phyloP scores from a whole-genome alignment of 164 flowering plant genomes.

The Platanus orientalis region DNA sequence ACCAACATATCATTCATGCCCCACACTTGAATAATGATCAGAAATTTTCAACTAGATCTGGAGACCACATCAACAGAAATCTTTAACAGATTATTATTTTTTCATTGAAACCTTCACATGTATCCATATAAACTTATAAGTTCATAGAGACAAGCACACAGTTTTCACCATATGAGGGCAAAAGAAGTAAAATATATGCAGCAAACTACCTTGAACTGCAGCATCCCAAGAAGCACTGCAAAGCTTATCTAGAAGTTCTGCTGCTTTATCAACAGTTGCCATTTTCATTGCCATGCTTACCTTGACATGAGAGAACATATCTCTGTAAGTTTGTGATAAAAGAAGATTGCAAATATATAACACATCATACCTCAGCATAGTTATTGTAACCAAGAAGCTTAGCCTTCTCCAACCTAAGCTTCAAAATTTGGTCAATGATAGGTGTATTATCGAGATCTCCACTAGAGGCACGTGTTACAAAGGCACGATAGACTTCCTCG shows the following conservation, averaged over 20 bases:
- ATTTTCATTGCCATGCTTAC: slow-evolving; percentile 98
- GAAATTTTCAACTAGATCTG: too few relatives aligned
- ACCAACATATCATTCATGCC: too few relatives aligned
- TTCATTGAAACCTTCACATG: too few relatives aligned
- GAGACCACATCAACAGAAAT: too few relatives aligned
- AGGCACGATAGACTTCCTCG: slow-evolving; percentile 87
- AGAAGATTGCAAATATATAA: neutral
- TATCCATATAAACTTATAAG: neutral
- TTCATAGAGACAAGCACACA: neutral
- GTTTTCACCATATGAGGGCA: neutral
- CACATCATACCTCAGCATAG: slow-evolving; percentile 79
- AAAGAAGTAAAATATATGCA: neutral
- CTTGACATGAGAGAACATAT: slow-evolving; percentile 31
- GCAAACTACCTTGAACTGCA: slow-evolving; percentile 72
- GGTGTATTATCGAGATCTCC: slow-evolving; percentile 85
- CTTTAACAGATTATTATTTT: too few relatives aligned
- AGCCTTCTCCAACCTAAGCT: slow-evolving; percentile 91
- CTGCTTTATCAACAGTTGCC: slow-evolving; percentile 90
- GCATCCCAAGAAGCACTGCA: slow-evolving; percentile 87
- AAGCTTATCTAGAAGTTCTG: slow-evolving; percentile 88
- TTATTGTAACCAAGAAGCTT: slow-evolving; percentile 85
- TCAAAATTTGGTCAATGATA: slow-evolving; percentile 76
- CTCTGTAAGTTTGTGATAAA: slow-evolving; percentile 9
- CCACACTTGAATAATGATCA: too few relatives aligned
- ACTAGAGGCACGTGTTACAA: slow-evolving; percentile 77